These are phyloP conservation scores for Syncephalis plumigaleata DNA, from an alignment of 371 early-diverging fungal species.

Conservation along the genomic window DNA sequence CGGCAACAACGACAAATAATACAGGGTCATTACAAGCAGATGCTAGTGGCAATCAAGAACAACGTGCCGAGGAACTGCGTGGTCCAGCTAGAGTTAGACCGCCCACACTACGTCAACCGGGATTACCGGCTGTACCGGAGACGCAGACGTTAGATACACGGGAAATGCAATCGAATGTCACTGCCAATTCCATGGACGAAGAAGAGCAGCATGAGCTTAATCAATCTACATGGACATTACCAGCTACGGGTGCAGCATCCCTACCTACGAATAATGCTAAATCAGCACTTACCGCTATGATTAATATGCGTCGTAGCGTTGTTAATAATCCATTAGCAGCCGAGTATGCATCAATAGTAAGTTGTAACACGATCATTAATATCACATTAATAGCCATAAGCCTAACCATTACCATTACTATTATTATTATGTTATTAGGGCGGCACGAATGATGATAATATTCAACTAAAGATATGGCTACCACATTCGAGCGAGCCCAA, in stretches of 20 bases:
- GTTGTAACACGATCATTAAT: too few species aligned
- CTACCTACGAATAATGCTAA: conserved; percentile 7
- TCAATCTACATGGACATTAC: conserved; percentile 2
- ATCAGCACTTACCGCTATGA: conserved; percentile 42
- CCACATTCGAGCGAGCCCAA: conserved; percentile 26
- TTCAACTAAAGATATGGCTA: conserved; percentile 45
- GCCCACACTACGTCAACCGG: not conserved
- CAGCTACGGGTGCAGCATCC: not conserved
- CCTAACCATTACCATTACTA: too few species aligned
- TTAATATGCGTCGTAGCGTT: conserved; percentile 33
- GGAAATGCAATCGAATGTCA: not conserved
- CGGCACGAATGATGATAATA: conserved; percentile 31
- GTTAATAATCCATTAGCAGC: conserved; percentile 59
- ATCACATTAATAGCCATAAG: too few species aligned
- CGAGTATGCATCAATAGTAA: conserved; percentile 33
- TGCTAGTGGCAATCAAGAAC: too few species aligned
- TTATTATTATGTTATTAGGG: too few species aligned
- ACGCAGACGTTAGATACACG: too few species aligned
- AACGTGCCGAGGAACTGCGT: not conserved
- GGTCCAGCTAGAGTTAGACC: not conserved
- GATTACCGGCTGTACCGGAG: too few species aligned
- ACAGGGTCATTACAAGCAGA: too few species aligned
- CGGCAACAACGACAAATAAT: too few species aligned
- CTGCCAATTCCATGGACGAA: not conserved
- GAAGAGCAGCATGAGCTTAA: conserved; percentile 4